Evolutionary conservation across 1,284 basidiomycete genomes (phyloP).

Genomic region (Apiotrichum veenhuisii): DNA sequence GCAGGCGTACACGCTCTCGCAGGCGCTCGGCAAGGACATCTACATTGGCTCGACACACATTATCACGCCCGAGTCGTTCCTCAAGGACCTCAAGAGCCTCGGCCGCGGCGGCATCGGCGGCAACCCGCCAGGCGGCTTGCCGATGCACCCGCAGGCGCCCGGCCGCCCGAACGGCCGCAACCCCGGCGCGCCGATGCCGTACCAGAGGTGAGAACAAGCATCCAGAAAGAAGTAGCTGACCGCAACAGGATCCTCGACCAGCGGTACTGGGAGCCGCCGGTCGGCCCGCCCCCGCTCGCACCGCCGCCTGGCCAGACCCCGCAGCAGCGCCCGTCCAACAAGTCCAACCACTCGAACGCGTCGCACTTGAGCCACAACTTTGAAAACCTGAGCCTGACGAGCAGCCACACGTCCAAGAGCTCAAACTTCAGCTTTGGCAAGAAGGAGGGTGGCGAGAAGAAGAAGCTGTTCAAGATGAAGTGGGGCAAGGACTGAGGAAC

Average conservation of each 20-base stretch:
- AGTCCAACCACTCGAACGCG: slow-evolving; percentile 18
- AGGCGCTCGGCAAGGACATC: slow-evolving; percentile 75
- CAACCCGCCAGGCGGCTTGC: slow-evolving; percentile 66
- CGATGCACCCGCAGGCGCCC: slow-evolving; percentile 47
- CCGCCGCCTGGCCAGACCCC: slow-evolving; percentile 38
- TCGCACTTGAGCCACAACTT: slow-evolving; percentile 16
- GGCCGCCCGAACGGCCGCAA: slow-evolving; percentile 52
- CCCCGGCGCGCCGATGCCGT: slow-evolving; percentile 65
- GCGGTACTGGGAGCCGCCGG: slow-evolving; percentile 46
- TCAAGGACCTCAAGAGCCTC: slow-evolving; percentile 79
- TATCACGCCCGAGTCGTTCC: slow-evolving; percentile 75
- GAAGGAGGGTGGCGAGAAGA: slow-evolving; percentile 57
- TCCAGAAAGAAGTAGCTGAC: slow-evolving; percentile 15
- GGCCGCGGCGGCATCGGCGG: slow-evolving; percentile 69
- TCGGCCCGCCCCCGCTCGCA: slow-evolving; percentile 44
- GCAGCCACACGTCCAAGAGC: slow-evolving; percentile 4
- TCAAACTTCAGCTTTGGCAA: slow-evolving; percentile 44
- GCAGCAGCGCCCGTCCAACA: slow-evolving; percentile 14
- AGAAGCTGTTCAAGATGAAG: slow-evolving; percentile 63
- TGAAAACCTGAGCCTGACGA: slow-evolving; percentile 14
- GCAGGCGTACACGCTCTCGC: slow-evolving; percentile 76
- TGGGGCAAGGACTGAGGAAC: slow-evolving; percentile 28
- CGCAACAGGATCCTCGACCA: slow-evolving; percentile 42
- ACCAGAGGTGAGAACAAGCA: slow-evolving; percentile 57
- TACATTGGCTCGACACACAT: slow-evolving; percentile 91